Percentiles rank a stretch among this genome's conserved stretches.
These are phyloP conservation scores for Cryptococcus jaspeensis DNA, from an alignment of 1,284 basidiomycete species.

Conservation along the genomic window DNA sequence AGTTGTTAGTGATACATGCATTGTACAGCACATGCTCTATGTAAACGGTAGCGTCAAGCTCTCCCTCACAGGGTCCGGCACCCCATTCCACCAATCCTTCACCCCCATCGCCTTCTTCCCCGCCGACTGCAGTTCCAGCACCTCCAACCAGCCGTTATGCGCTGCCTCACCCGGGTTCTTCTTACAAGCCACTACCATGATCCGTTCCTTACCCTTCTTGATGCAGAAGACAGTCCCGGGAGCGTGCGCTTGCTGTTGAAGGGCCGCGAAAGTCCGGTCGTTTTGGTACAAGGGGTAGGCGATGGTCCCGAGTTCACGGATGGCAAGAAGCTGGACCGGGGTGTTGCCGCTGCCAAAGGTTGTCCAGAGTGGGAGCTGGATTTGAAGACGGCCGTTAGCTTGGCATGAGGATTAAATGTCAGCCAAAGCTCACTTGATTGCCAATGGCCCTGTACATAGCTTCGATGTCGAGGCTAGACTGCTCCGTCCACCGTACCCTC, in stretches of 20 bases:
- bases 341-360: slow-evolving; percentile 7
- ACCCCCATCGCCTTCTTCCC: slow-evolving; percentile 56
- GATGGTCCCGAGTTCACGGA: neutral
- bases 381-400: neutral
- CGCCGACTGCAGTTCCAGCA: slow-evolving; percentile 61
- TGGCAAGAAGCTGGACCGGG: slow-evolving; percentile 14
- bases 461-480: slow-evolving; percentile 61
- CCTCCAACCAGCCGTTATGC: slow-evolving; percentile 51
- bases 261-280: neutral
- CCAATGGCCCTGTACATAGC: slow-evolving; percentile 66
- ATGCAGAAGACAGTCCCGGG: slow-evolving; percentile 23
- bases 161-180: slow-evolving; percentile 46
- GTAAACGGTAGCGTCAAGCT: neutral
- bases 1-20: too few species aligned
- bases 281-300: neutral
- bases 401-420: neutral
- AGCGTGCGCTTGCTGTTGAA: slow-evolving; percentile 5
- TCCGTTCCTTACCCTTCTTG: slow-evolving; percentile 10
- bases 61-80: slow-evolving; percentile 30
- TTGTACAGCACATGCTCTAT: too few species aligned
- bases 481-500: slow-evolving; percentile 59
- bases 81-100: slow-evolving; percentile 64
- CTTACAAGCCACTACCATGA: slow-evolving; percentile 27
- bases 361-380: slow-evolving; percentile 46
- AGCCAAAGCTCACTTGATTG: slow-evolving; percentile 61